Percentiles rank a stretch among this genome's conserved stretches.
Evolutionary conservation across 1,284 basidiomycete species (phyloP).

Genomic region (Sporisorium exsertum): DNA sequence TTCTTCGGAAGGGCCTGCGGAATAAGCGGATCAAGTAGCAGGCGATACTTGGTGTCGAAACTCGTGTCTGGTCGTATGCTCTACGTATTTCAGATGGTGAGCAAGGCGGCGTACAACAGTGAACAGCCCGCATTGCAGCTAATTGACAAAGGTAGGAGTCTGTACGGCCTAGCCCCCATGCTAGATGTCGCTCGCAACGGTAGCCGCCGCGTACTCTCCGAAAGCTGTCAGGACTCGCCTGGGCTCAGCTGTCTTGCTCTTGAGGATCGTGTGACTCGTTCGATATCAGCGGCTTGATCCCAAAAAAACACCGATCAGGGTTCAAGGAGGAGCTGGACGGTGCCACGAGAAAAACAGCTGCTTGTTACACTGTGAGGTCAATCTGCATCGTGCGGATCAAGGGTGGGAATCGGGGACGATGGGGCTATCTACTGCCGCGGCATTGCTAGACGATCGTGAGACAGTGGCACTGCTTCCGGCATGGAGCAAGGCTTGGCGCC

Average conservation of each 20-base stretch:
- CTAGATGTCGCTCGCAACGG: neutral
- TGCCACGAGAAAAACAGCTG: neutral
- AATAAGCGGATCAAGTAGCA: neutral
- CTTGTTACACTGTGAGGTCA: too few species aligned
- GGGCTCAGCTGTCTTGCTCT: too few species aligned
- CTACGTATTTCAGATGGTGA: too few species aligned
- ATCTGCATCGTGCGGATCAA: neutral
- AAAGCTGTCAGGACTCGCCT: too few species aligned
- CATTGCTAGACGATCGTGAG: neutral
- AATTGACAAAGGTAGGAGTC: neutral
- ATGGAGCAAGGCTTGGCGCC: constrained; percentile 16
- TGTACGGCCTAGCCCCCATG: neutral
- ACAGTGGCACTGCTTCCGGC: constrained; percentile 12
- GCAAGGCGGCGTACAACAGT: neutral
- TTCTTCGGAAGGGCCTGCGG: neutral
- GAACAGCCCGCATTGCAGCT: neutral
- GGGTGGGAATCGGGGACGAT: neutral
- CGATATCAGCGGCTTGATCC: constrained; percentile 1
- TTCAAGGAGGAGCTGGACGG: neutral
- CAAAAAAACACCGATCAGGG: neutral
- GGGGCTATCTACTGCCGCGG: constrained; percentile 3
- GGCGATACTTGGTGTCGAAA: neutral
- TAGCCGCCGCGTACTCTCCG: too few species aligned
- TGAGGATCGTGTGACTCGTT: neutral
- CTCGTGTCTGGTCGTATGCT: neutral